Conservation (phyloP, 768 basidiomycete genomes). For the Lanmaoa rubissima region DNA sequence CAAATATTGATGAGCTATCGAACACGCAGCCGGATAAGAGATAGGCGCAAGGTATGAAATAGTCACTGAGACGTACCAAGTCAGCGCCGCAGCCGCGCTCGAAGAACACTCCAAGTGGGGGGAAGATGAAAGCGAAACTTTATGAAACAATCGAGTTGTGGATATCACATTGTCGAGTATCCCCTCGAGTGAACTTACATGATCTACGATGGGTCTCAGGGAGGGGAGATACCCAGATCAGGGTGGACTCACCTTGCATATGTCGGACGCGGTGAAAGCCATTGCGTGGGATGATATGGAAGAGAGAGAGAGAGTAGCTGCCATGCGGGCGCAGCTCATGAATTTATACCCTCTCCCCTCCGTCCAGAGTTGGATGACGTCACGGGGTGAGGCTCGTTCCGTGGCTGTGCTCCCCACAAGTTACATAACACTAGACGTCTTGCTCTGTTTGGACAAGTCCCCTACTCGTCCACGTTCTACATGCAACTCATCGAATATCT, state of each 20-base stretch:
- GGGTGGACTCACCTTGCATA: constrained; percentile 62
- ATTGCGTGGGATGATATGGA: constrained; percentile 36
- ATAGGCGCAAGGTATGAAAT: not conserved
- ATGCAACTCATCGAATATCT: constrained; percentile 16
- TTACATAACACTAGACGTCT: not conserved
- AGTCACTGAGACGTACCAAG: constrained; percentile 47
- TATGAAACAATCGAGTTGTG: constrained; percentile 14
- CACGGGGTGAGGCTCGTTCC: not conserved
- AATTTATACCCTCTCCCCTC: constrained; percentile 14
- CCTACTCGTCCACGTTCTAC: no score
- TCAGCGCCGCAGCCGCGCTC: constrained; percentile 83
- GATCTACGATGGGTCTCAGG: constrained; percentile 35
- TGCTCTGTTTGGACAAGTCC: not conserved
- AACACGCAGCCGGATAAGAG: constrained; percentile 16
- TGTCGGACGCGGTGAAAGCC: constrained; percentile 71
- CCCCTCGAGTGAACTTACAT: constrained; percentile 32
- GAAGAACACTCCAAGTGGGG: constrained; percentile 85
- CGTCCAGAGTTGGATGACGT: constrained; percentile 26
- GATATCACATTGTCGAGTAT: not conserved
- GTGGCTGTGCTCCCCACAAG: constrained; percentile 12
- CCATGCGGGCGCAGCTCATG: not conserved
- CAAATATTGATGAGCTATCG: constrained; percentile 66
- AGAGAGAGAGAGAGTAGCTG: not conserved
- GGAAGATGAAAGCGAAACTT: constrained; percentile 68
- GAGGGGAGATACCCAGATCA: not conserved